Percentiles rank a stretch among this genome's conserved stretches.
These are phyloP conservation scores for Exophiala spinifera DNA, from an alignment of 2,329 filamentous ascomycete genomes.

Conservation along the genomic window DNA sequence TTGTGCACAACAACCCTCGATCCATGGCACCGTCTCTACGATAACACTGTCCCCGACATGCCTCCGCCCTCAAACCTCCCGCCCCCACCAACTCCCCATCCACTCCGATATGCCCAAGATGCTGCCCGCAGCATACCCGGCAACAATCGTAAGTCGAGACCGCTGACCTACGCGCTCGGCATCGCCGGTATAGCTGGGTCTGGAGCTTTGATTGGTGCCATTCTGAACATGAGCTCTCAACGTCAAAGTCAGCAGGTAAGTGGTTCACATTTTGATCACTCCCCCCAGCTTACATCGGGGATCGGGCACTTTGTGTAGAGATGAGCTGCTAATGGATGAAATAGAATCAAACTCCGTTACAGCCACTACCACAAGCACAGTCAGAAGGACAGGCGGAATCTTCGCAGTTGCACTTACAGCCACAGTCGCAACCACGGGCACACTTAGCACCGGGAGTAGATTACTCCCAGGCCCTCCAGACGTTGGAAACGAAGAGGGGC, in stretches of 20 bases:
- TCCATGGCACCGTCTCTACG: neutral
- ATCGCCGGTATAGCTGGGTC: slow-evolving; percentile 22
- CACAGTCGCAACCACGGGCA: neutral
- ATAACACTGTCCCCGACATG: neutral
- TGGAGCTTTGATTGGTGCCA: slow-evolving; percentile 22
- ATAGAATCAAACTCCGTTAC: neutral
- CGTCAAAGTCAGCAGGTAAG: slow-evolving; percentile 10
- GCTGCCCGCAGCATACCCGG: neutral
- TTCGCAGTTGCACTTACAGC: too few relatives aligned
- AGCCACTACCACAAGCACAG: neutral
- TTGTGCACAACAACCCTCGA: too few relatives aligned
- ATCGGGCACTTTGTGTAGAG: neutral
- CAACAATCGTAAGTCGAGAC: slow-evolving; percentile 10
- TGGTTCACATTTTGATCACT: too few relatives aligned
- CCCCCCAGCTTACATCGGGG: neutral
- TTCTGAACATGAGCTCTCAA: slow-evolving; percentile 16
- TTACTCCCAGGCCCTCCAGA: slow-evolving; percentile 8
- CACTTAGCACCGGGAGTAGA: neutral
- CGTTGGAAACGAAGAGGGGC: slow-evolving; percentile 16
- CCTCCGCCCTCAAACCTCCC: neutral
- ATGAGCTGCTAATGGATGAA: neutral
- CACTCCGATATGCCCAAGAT: neutral
- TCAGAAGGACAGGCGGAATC: neutral
- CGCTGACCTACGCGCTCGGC: slow-evolving; percentile 21
- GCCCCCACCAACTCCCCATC: neutral